Evolutionary conservation across 2,329 filamentous ascomycete species (phyloP), one percentile per base, ranked within the genome.

Genomic region (Microsporum audouinii): DNA sequence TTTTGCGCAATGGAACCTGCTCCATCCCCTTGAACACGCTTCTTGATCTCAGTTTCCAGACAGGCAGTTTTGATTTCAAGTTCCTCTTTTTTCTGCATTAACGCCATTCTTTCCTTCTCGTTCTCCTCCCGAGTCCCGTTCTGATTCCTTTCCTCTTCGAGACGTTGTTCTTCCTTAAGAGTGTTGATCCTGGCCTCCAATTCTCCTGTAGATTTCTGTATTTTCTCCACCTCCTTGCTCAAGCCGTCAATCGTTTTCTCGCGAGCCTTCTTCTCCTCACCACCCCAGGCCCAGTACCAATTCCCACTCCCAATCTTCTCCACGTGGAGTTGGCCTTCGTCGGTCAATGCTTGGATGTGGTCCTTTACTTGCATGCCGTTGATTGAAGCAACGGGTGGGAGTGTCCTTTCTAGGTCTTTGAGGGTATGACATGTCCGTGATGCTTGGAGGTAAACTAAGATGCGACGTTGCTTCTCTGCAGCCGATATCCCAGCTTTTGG

Each of bases 251-350:
- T 68, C 12, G 64, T 65, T 53, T 66, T 68, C 56, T 66, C 66
- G 57, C 71, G 63, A 43, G 67, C 67, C 14, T 63, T 66, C 57
- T 76, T 79, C 67, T 82, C 82, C 59, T 86, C 83, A 33, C 79
- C 82, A 17, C 73, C 76, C 69, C 87, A 88, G 64, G 79, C 81
- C 85, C 85, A 88, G 73, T 87, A 88, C 85, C 85, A 88, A 70
- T 88, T 88, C 33, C 84, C 84, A 64, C 79, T 85, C 49, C 85
- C 85, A 66, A 88, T 88, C 71, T 87, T 88, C 74, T 88, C 85
- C 33, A 86, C 81, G 17, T 79, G 79, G 63, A 88, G 80, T 66
- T 80, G 79, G 66, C 77, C 78, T 61, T 88, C 85, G 67, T 87
- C 83, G 6, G 77, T 75, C 23, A 88, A 78, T 3, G 79, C 76